These are phyloP conservation scores for Kurtzmaniella fragi DNA, from an alignment of 805 yeast genomes.

Conservation along the genomic window DNA sequence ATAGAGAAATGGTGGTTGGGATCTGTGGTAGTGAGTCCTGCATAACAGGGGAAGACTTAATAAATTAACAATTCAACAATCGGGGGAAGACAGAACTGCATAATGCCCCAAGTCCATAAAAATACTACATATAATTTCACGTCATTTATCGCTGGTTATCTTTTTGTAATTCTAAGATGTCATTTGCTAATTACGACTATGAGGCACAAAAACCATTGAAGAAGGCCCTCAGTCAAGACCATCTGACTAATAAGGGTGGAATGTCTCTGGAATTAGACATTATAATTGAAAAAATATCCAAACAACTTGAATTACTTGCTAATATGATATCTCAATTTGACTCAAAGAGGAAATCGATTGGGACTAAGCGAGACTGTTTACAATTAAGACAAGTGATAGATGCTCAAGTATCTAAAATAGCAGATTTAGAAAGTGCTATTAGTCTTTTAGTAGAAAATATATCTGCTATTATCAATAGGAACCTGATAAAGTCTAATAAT, in stretches of 20 bases:
- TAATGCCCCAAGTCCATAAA: too few relatives aligned
- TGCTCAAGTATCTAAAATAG: conserved; percentile 24
- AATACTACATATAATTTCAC: neutral
- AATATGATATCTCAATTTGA: conserved; percentile 47
- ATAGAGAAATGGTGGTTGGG: neutral
- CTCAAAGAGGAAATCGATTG: conserved; percentile 44
- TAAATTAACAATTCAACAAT: too few relatives aligned
- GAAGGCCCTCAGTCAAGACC: conserved; percentile 3
- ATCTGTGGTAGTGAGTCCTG: too few relatives aligned
- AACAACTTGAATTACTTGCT: conserved; percentile 42
- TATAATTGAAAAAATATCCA: conserved; percentile 31
- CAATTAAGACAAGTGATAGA: conserved; percentile 33
- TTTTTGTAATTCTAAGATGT: conserved; percentile 28
- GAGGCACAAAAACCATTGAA: conserved; percentile 40
- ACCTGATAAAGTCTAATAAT: conserved; percentile 14
- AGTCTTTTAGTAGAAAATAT: conserved; percentile 23
- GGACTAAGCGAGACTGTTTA: conserved; percentile 45
- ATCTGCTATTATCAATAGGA: conserved; percentile 21
- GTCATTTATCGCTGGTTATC: neutral
- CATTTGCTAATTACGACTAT: conserved; percentile 49
- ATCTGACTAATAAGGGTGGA: neutral
- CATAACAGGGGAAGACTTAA: too few relatives aligned
- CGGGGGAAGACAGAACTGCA: too few relatives aligned
- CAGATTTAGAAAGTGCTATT: conserved; percentile 27
- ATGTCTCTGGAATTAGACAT: conserved; percentile 16